A percentile compares a stretch with the other conserved stretches of the same genome.
These are phyloP conservation scores for Comarum palustre DNA, from an alignment of 306 rosid species.

Conservation along the genomic window DNA sequence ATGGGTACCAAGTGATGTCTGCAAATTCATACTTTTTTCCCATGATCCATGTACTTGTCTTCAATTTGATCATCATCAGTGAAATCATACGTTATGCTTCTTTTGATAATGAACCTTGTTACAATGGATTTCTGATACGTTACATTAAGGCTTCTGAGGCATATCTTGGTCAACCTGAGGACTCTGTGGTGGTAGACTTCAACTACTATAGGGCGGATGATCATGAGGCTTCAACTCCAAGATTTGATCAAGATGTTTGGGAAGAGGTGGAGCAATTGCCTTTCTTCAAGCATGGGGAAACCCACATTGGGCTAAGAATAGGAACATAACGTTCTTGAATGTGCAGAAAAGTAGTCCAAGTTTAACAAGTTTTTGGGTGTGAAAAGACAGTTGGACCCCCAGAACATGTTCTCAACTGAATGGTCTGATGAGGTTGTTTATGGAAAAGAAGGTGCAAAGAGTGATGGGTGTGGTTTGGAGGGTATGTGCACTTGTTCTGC, in stretches of 20 bases:
- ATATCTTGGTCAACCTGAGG: conserved; percentile 63
- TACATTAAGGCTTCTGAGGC: conserved; percentile 55
- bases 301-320: conserved; percentile 82
- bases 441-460: conserved; percentile 40
- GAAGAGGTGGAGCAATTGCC: conserved; percentile 81
- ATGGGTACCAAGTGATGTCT: conserved; percentile 79
- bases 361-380: conserved; percentile 40
- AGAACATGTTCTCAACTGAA: conserved; percentile 50
- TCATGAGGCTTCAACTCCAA: conserved; percentile 49
- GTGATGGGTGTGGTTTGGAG: conserved; percentile 69
- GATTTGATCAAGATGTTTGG: conserved; percentile 62
- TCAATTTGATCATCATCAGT: conserved; percentile 44
- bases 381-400: conserved; percentile 54
- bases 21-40: conserved; percentile 61
- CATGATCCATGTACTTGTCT: conserved; percentile 44
- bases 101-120: too few species aligned
- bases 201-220: conserved; percentile 59
- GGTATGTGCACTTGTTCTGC: conserved; percentile 58
- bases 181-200: conserved; percentile 69
- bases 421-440: conserved; percentile 60
- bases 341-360: conserved; percentile 46
- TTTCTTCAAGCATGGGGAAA: conserved; percentile 60
- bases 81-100: conserved; percentile 57
- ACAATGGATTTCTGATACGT: conserved; percentile 61
- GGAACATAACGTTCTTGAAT: conserved; percentile 53